Evolutionary conservation across 176 grass and related monocot genomes (phyloP), one percentile per base, ranked within the genome.

Genomic region (Aechmea fasciata): DNA sequence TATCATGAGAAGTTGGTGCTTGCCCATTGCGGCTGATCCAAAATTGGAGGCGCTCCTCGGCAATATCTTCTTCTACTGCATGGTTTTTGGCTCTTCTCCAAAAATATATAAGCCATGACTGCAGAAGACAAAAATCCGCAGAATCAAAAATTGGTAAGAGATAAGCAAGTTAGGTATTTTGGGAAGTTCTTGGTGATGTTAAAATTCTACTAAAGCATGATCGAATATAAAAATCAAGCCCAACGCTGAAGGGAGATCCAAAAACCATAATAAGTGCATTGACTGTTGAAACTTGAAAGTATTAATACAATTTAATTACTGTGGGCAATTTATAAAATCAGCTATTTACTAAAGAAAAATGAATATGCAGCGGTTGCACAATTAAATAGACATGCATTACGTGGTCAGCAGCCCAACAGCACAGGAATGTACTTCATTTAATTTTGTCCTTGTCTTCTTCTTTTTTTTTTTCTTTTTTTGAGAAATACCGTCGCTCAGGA

Each of bases 81-180:
- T 99, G 84, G 64, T 78, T 85, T 85, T 90, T 99, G 59, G 95
- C 87, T 82, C 95, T 90, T 85, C 84, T 83, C 87, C 94, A 97
- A 74, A 91, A 96, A 73, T 96, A 96, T 66, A 96, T 83, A 68
- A 88, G 87, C 91, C 91, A 96, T 50, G 91, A 84, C 91, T 96
- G 71, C 69, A 84, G 51, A 69, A 52, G 20, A 52, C 67, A 8
- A 18, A 50, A 73, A 47, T 61, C 19, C 65, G 62, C 53, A 71
- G 73, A 68, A 76, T 66, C 53, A 41, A 8, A 41, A 41, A 7
- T 41, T 41, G 33, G 33, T 41, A 5, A 41, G 33, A 41, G 33
- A 41, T 41, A 41, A 41, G 33, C 33, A 8, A 41, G 33, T 41
- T 41, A 41, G 33, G 3, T 41, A 41, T 41, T 57, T 11, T 0